A percentile compares a stretch with the other conserved stretches of the same genome.
Conservation (phyloP, 139 green algal genomes). For the Picochlorum sp. region DNA sequence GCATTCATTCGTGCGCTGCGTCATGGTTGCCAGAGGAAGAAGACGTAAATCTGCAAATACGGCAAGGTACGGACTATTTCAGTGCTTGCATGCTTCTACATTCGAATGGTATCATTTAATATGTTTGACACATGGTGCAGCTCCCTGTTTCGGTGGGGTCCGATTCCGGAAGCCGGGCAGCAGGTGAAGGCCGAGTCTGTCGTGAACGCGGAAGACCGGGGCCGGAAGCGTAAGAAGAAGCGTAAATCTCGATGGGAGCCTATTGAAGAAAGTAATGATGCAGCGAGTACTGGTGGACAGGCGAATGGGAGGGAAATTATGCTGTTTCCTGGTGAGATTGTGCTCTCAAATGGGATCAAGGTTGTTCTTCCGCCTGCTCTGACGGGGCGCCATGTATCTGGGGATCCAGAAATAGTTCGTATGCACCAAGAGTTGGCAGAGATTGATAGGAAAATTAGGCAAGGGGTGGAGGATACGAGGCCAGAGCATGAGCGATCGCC, state of each 20-base stretch:
- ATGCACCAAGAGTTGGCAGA: constrained; percentile 39
- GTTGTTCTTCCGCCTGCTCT: constrained; percentile 36
- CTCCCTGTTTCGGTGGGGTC: constrained; percentile 12
- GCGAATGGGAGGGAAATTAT: constrained; percentile 10
- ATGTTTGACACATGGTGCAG: constrained; percentile 1
- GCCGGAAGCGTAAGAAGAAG: not conserved
- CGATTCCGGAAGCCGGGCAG: constrained; percentile 11
- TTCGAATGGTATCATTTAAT: no score
- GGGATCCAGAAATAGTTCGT: constrained; percentile 34
- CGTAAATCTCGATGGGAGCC: constrained; percentile 3
- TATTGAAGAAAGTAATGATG: constrained; percentile 1
- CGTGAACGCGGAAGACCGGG: not conserved
- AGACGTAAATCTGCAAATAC: no score
- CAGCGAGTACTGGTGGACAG: not conserved
- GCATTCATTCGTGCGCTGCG: no score
- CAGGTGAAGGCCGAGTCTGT: no score
- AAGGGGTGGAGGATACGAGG: constrained; percentile 24
- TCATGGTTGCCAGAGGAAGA: no score
- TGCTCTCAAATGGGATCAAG: constrained; percentile 29
- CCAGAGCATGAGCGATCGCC: constrained; percentile 78
- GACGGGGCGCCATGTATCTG: constrained; percentile 15
- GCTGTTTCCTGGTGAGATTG: constrained; percentile 24
- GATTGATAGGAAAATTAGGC: constrained; percentile 29
- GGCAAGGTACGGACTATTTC: no score
- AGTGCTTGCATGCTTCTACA: no score